These are phyloP conservation scores for Cystofilobasidium bisporidii DNA, from an alignment of 768 basidiomycete genomes.

Conservation along the genomic window DNA sequence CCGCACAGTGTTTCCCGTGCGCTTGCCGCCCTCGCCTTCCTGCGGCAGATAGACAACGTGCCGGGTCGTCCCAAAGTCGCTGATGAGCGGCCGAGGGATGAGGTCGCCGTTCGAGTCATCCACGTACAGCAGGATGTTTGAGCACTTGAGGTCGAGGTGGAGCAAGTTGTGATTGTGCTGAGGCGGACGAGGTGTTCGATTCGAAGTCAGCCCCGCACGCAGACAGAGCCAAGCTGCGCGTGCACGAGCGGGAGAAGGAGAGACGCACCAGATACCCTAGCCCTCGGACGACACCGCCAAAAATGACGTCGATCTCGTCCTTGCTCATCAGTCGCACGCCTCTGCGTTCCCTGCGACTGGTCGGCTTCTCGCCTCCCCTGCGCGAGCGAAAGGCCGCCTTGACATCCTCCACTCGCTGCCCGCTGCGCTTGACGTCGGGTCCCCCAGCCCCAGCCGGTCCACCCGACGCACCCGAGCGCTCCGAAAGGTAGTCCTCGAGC, in stretches of 20 bases:
- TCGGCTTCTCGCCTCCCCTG: background rate
- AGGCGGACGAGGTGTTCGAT: background rate
- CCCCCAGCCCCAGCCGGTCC: background rate
- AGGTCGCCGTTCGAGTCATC: slow-evolving; percentile 60
- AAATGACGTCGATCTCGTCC: slow-evolving; percentile 20
- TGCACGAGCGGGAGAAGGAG: slow-evolving; percentile 20
- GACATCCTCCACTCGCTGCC: slow-evolving; percentile 11
- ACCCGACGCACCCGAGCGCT: background rate
- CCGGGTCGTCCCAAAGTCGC: slow-evolving; percentile 21
- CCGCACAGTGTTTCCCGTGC: slow-evolving; percentile 39
- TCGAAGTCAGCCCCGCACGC: background rate
- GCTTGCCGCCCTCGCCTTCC: slow-evolving; percentile 3
- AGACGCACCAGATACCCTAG: slow-evolving; percentile 67
- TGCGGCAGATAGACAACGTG: slow-evolving; percentile 27
- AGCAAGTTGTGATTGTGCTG: slow-evolving; percentile 53
- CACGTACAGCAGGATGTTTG: slow-evolving; percentile 84
- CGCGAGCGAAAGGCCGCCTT: slow-evolving; percentile 24
- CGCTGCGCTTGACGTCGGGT: slow-evolving; percentile 3
- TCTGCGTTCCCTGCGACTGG: slow-evolving; percentile 1
- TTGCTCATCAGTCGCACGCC: slow-evolving; percentile 13
- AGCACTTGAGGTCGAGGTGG: slow-evolving; percentile 88
- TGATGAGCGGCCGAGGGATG: slow-evolving; percentile 48
- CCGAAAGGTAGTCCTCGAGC: slow-evolving; percentile 37
- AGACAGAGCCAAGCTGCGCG: no score
- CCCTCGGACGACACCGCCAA: slow-evolving; percentile 76